Conservation (phyloP, 805 yeast species). For the Jamesozyma piceae region DNA sequence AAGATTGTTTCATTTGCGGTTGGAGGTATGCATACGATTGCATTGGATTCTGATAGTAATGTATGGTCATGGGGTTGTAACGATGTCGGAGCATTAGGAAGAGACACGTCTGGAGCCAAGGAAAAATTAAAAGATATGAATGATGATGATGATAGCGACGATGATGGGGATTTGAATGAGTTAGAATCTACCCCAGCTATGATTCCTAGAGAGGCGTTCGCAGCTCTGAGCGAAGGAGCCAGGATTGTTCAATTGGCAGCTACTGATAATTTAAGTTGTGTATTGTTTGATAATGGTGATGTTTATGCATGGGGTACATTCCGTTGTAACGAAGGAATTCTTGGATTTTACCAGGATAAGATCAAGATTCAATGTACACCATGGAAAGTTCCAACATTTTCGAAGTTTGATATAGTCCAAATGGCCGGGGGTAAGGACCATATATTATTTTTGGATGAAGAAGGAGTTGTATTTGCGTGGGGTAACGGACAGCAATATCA, state of each 20-base stretch:
- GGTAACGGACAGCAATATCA: constrained; percentile 94
- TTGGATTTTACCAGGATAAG: constrained; percentile 64
- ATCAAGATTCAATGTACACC: constrained; percentile 62
- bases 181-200: constrained; percentile 80
- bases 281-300: constrained; percentile 68
- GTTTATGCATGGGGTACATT: constrained; percentile 98
- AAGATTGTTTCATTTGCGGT: constrained; percentile 81
- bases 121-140: constrained; percentile 65
- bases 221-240: constrained; percentile 42
- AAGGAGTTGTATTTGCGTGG: constrained; percentile 91
- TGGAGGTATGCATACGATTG: constrained; percentile 94
- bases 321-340: constrained; percentile 82
- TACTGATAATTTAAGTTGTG: constrained; percentile 84
- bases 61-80: constrained; percentile 99
- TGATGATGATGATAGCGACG: constrained; percentile 52
- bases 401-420: constrained; percentile 61
- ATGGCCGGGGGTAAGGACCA: constrained; percentile 93
- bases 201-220: constrained; percentile 50
- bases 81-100: constrained; percentile 84
- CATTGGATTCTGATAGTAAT: constrained; percentile 62
- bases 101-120: constrained; percentile 61
- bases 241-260: constrained; percentile 78
- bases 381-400: constrained; percentile 38
- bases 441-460: constrained; percentile 67
- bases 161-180: constrained; percentile 78